phyloP scores from a whole-genome alignment of 148 eudicot species.

The Cornus suecica region DNA sequence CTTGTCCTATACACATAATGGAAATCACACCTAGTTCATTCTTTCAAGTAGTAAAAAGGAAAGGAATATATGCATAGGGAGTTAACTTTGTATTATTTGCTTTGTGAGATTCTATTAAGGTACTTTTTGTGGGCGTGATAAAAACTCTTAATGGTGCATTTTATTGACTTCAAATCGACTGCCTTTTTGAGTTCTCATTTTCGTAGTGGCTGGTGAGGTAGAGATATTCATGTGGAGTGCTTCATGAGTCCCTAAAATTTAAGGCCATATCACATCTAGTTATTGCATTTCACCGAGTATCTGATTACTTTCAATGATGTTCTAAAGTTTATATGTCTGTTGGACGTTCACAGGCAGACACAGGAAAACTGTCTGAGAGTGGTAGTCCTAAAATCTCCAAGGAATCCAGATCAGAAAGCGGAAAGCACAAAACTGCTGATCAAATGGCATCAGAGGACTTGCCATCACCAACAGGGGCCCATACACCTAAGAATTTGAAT shows the following conservation, averaged over 20 bases:
- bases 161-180: too few species aligned
- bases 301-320: neutral
- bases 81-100: neutral
- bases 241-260: neutral
- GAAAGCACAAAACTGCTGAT: constrained; percentile 17
- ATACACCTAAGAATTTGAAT: constrained; percentile 7
- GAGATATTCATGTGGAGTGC: neutral
- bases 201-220: neutral
- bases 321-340: neutral
- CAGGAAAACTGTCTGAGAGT: constrained; percentile 9
- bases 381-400: constrained; percentile 18
- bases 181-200: neutral
- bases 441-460: constrained; percentile 17
- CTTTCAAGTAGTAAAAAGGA: neutral
- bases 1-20: neutral
- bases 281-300: neutral
- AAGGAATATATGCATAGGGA: neutral
- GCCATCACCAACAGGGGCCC: constrained; percentile 12
- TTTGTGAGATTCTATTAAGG: neutral
- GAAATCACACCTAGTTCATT: neutral
- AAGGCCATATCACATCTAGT: neutral
- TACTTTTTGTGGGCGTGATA: neutral
- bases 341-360: constrained; percentile 24
- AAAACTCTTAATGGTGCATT: neutral
- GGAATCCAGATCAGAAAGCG: constrained; percentile 22